Evolutionary conservation across 2,329 filamentous ascomycete genomes (phyloP), one percentile per base, ranked within the genome.

Genomic region (Fusarium dimerum): DNA sequence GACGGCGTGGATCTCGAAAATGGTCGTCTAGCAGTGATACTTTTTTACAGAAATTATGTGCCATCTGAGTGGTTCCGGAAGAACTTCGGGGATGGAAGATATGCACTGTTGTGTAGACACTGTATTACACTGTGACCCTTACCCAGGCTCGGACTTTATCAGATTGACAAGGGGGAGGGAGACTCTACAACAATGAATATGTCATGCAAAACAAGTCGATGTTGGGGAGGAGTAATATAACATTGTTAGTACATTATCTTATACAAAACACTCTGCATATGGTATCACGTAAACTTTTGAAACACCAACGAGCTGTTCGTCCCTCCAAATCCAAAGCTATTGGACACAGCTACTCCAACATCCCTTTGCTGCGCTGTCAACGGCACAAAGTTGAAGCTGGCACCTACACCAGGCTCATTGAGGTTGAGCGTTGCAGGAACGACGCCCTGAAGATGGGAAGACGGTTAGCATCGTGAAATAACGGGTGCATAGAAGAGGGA

Each of bases 301-400:
- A 97, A 93, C 47, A 92, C 92, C 38, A 99, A 76, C 48, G 86
- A 92, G 40, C 93, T 92, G 74, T 99, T 99, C 1, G 93, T 97
- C 15, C 94, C 94, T 11, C 94, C 94, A 75, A 99, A 99, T 0
- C 94, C 94, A 74, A 99, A 99, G 69, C 93, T 97, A 67, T 99
- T 99, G 4, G 90, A 94, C 52, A 99, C 65, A 6, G 89, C 90
- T 18, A 93, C 87, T 51, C 84, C 76, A 11, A 97, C 83, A 3
- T 78, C 68, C 59, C 84, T 86, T 47, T 88, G 71, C 71, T 97
- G 92, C 1, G 91, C 80, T 43, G 77, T 67, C 5, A 85, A 78
- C 0, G 92, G 84, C 4, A 96, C 86, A 70, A 97, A 93, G 68
- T 97, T 97, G 75, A 93, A 96, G 57, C 85, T 76, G 48, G 90